Conservation (phyloP, 768 basidiomycete genomes). For the Tephrocybe sp. region DNA sequence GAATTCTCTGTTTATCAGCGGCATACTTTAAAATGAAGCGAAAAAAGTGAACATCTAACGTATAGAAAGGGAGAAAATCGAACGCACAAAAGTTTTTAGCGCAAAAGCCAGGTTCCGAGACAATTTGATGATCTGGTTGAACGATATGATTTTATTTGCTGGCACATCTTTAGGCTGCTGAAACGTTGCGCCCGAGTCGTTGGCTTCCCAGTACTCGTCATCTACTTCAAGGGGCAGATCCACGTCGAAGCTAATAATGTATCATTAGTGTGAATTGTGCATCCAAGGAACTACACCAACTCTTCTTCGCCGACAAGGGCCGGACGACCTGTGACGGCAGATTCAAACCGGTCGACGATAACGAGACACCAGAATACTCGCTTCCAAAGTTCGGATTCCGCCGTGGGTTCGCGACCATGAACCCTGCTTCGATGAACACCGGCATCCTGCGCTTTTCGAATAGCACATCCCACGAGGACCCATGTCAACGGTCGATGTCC, state of each 20-base stretch:
- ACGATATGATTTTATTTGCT: slow-evolving; percentile 49
- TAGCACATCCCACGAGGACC: slow-evolving; percentile 50
- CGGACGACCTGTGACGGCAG: slow-evolving; percentile 52
- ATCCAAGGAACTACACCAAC: slow-evolving; percentile 32
- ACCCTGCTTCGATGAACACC: slow-evolving; percentile 70
- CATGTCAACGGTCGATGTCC: slow-evolving; percentile 49
- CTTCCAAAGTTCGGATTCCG: slow-evolving; percentile 66
- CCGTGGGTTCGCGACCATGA: slow-evolving; percentile 42
- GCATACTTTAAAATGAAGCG: slow-evolving; percentile 52
- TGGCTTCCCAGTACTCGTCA: slow-evolving; percentile 71
- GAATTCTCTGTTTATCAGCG: slow-evolving; percentile 60
- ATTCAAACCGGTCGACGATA: slow-evolving; percentile 54
- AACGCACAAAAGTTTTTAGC: slow-evolving; percentile 62
- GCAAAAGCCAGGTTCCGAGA: slow-evolving; percentile 69
- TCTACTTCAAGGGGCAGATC: slow-evolving; percentile 83
- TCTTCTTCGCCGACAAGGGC: slow-evolving; percentile 64
- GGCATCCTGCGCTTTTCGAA: slow-evolving; percentile 68
- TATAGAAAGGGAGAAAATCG: background rate
- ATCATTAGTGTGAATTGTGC: slow-evolving; percentile 7
- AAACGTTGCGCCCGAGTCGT: slow-evolving; percentile 49
- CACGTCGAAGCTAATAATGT: slow-evolving; percentile 63
- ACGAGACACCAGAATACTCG: slow-evolving; percentile 75
- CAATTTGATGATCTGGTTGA: slow-evolving; percentile 63
- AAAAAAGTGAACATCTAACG: background rate
- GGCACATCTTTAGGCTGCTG: slow-evolving; percentile 65